Evolutionary conservation across 345 rosid species (phyloP).

Genomic region (Carallia brachiata): DNA sequence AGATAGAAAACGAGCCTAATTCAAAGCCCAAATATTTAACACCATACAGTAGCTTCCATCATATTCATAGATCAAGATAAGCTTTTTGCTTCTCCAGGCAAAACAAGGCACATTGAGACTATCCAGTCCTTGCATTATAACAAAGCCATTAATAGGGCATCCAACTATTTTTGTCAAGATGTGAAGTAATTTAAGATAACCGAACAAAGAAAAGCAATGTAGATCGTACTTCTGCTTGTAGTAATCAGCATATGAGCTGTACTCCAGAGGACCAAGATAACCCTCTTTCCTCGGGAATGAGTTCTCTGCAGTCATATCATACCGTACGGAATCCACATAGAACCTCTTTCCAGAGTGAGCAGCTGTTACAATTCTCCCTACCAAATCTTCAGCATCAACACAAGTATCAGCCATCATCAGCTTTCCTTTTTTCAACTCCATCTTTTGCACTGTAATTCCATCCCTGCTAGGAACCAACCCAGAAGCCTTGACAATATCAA

Average conservation of each 20-base stretch:
- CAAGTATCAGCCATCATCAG: conserved; percentile 84
- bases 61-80: conserved; percentile 29
- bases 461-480: conserved; percentile 78
- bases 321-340: conserved; percentile 82
- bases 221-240: conserved; percentile 83
- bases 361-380: conserved; percentile 88
- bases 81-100: conserved; percentile 47
- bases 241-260: conserved; percentile 90
- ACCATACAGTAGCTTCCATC: conserved; percentile 25
- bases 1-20: neutral
- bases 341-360: conserved; percentile 99
- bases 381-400: conserved; percentile 51
- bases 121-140: conserved; percentile 30
- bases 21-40: conserved; percentile 7
- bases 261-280: conserved; percentile 95
- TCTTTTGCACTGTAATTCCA: conserved; percentile 37
- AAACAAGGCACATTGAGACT: conserved; percentile 48
- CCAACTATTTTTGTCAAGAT: neutral
- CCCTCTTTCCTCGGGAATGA: conserved; percentile 99
- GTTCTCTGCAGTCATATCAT: conserved; percentile 88
- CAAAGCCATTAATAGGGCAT: conserved; percentile 20
- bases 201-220: neutral
- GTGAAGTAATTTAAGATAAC: neutral
- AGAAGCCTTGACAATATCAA: conserved; percentile 87
- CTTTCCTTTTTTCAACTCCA: conserved; percentile 46